Evolutionary conservation across 2,329 filamentous ascomycete species (phyloP).

Genomic region (Dichotomopilus funicola): DNA sequence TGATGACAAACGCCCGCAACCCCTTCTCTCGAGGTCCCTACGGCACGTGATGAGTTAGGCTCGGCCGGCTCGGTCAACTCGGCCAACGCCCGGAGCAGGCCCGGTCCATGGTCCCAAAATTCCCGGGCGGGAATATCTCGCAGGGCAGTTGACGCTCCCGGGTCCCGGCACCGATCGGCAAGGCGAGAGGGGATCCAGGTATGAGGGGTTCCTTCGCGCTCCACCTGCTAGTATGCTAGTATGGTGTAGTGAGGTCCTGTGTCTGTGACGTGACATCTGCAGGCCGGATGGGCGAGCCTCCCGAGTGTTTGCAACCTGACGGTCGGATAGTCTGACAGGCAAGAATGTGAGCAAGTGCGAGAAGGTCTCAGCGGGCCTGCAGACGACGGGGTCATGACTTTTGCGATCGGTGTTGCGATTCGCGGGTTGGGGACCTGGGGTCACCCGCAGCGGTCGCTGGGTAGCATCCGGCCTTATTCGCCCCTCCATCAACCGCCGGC

Average conservation of each 20-base stretch:
- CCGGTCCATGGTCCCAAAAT: not conserved
- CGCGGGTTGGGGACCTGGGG: conserved; percentile 4
- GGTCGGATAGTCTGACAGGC: not conserved
- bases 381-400: not conserved
- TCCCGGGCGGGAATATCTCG: too few relatives aligned
- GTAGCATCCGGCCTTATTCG: conserved; percentile 23
- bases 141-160: not conserved
- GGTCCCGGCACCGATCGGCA: not conserved
- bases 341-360: not conserved
- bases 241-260: too few relatives aligned
- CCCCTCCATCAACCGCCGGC: conserved; percentile 2
- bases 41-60: not conserved
- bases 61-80: not conserved
- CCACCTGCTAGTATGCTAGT: too few relatives aligned
- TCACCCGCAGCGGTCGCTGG: conserved; percentile 10
- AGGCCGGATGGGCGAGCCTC: too few relatives aligned
- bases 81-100: not conserved
- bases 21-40: too few relatives aligned
- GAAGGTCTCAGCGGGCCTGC: not conserved
- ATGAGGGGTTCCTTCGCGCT: not conserved
- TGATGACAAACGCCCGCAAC: too few relatives aligned
- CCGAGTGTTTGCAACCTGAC: too few relatives aligned
- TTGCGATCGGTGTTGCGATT: not conserved
- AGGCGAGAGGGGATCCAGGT: too few relatives aligned
- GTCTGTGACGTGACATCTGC: conserved; percentile 1